Percentiles rank a stretch among this genome's conserved stretches.
phyloP scores from a whole-genome alignment of 352 stramenopile species.

The Phytophthora fragariaefolia region DNA sequence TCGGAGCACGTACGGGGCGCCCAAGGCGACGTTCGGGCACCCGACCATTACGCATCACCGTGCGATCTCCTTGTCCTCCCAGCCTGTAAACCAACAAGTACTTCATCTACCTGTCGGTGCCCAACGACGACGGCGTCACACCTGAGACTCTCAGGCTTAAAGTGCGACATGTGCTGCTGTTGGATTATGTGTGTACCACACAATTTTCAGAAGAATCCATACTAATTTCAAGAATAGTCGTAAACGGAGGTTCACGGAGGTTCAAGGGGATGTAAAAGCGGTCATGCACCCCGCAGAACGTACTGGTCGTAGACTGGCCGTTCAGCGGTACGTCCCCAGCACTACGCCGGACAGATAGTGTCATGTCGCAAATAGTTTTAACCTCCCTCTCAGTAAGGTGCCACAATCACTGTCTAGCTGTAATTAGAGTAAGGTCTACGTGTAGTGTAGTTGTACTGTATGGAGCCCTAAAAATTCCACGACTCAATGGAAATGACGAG shows the following conservation, averaged over 20 bases:
- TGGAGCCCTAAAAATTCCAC: no score
- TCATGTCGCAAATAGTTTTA: no score
- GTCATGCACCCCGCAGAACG: neutral
- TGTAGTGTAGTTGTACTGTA: no score
- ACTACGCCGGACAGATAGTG: no score
- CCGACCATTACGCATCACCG: constrained; percentile 43
- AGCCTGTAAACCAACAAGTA: neutral
- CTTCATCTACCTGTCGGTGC: neutral
- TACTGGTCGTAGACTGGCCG: neutral
- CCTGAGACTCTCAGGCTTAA: neutral
- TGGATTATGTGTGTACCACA: neutral
- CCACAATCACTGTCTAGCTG: no score
- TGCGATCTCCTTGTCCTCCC: neutral
- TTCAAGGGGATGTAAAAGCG: neutral
- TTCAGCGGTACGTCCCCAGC: neutral
- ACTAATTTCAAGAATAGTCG: neutral
- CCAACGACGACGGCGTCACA: neutral
- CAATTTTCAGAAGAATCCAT: neutral
- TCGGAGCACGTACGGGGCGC: constrained; percentile 60
- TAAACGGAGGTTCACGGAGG: neutral
- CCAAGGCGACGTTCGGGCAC: constrained; percentile 92
- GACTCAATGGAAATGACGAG: no score
- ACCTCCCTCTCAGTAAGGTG: no score
- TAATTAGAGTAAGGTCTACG: no score
- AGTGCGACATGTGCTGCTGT: neutral